Conservation (phyloP, 805 yeast genomes). For the Tetrapisispora taiwanensis region DNA sequence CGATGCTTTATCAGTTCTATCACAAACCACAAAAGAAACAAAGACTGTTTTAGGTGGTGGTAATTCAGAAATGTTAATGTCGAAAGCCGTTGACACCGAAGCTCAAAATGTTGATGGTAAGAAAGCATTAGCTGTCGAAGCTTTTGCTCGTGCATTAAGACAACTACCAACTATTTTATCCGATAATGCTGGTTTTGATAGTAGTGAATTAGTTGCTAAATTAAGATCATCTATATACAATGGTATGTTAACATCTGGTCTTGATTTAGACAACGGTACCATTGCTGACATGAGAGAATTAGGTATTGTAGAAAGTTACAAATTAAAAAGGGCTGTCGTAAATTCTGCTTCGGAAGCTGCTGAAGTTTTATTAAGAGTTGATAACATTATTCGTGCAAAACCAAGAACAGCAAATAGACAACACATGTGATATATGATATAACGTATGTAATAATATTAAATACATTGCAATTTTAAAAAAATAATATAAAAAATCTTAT, state of each 20-base stretch:
- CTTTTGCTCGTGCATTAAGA: conserved; percentile 87
- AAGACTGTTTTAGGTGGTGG: conserved; percentile 93
- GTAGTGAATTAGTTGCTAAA: conserved; percentile 83
- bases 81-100: conserved; percentile 86
- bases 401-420: conserved; percentile 94
- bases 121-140: conserved; percentile 86
- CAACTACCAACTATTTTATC: conserved; percentile 92
- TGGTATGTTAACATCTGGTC: conserved; percentile 86
- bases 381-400: conserved; percentile 90
- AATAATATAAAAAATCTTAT: too few species aligned
- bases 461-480: background rate
- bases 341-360: conserved; percentile 97
- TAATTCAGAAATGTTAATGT: conserved; percentile 92
- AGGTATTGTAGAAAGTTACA: conserved; percentile 88
- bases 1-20: conserved; percentile 89
- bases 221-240: conserved; percentile 75
- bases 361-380: conserved; percentile 89
- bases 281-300: conserved; percentile 90
- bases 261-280: conserved; percentile 73
- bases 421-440: conserved; percentile 17
- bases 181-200: conserved; percentile 94
- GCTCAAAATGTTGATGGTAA: conserved; percentile 92
- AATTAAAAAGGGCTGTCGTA: conserved; percentile 87
- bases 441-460: background rate
- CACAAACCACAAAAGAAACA: conserved; percentile 89